Base-by-base conservation (phyloP, 352 stramenopile species). In the Hyaloperonospora brassicae region DNA sequence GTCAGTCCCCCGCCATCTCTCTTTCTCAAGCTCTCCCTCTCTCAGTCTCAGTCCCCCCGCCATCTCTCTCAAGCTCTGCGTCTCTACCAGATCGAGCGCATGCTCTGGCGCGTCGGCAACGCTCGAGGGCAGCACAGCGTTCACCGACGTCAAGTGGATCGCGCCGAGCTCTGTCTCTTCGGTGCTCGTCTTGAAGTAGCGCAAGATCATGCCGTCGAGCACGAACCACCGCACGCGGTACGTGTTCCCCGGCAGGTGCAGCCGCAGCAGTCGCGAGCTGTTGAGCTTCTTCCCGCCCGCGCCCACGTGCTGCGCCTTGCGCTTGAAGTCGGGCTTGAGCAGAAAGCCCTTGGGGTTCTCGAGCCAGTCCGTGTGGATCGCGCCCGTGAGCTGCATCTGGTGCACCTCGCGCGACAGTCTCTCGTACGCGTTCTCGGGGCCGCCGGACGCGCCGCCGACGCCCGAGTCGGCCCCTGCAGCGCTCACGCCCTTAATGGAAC, bases 311-410 rank as follows among this genome's bases (percentile, higher is more conserved):
- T 94, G 84, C 45, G 79, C 71, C 50, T 87, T 87, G 17, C 84
- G 82, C 72, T 94, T 94, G 51, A 94, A 94, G 61, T 94, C 84
- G 14, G 84, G 84, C 45, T 94, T 94, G 52, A 93, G 76, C 34
- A 94, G 47, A 47, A 86, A 94, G 11, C 84, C 84, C 63, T 91
- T 92, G 47, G 84, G 84, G 65, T 94, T 94, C 64, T 94, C 84
- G 34, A 94, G 72, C 84, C 84, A 94, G 55, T 94, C 84, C 46
- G 80, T 84, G 70, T 93, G 84, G 61, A 94, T 94, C 23, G 84
- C 84, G 50, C 84, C 82, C 23, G 84, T 94, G 63, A 86, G 84
- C 65, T 92, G 82, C 80, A 91, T 91, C 67, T 94, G 82, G 52
- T 94, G 84, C 27, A 94, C 83, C 57, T 94, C 84, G n/a, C 84